Evolutionary conservation across 192 early-diverging fungal species (phyloP).

Genomic region (Coemansia sp.): DNA sequence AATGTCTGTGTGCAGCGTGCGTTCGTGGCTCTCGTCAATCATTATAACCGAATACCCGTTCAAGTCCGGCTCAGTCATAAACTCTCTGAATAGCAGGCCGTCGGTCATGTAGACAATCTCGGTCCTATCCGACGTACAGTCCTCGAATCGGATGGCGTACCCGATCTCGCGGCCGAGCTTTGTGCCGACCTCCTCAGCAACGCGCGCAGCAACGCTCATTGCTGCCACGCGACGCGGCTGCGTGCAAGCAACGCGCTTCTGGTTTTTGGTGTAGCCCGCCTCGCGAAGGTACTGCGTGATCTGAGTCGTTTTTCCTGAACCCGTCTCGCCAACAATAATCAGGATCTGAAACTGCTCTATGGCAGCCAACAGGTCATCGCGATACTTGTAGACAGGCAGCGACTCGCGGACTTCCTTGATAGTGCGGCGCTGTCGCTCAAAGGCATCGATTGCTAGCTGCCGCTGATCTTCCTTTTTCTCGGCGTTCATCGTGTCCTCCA

Average conservation of each 20-base stretch:
- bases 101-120: constrained; percentile 99
- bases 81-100: constrained; percentile 97
- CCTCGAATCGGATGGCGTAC: constrained; percentile 98
- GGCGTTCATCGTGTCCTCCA: constrained; percentile 69
- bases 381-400: constrained; percentile 89
- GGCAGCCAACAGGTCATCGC: constrained; percentile 81
- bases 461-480: constrained; percentile 61
- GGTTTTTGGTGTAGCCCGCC: constrained; percentile 88
- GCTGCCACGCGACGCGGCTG: constrained; percentile 98
- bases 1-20: constrained; percentile 95
- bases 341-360: constrained; percentile 85
- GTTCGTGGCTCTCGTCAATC: constrained; percentile 99
- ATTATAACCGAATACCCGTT: constrained; percentile 90
- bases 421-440: constrained; percentile 67
- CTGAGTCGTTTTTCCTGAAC: constrained; percentile 99
- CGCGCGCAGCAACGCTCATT: constrained; percentile 96
- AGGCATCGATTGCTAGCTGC: constrained; percentile 64
- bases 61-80: constrained; percentile 95
- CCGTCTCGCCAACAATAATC: constrained; percentile 98
- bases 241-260: constrained; percentile 93
- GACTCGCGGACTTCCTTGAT: constrained; percentile 65
- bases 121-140: constrained; percentile 95
- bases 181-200: constrained; percentile 96
- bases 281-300: constrained; percentile 96
- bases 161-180: constrained; percentile 94